phyloP scores from a whole-genome alignment of 495 filamentous ascomycete species.

The Aspergillus cristatus region DNA sequence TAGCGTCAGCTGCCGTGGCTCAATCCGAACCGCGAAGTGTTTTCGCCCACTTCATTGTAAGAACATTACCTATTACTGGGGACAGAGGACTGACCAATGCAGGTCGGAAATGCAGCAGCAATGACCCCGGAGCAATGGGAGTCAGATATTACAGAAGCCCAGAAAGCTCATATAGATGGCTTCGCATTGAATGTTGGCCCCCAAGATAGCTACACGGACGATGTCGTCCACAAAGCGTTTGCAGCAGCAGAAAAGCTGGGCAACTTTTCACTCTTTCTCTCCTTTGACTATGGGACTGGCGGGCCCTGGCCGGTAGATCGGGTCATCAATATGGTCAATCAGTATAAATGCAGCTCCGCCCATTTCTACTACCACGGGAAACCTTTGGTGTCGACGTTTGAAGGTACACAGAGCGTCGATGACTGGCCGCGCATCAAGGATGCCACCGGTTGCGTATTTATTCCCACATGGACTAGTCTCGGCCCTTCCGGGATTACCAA shows the following conservation, averaged over 20 bases:
- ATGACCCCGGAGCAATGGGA: conserved; percentile 43
- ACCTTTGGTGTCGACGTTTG: conserved; percentile 66
- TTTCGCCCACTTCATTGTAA: conserved; percentile 31
- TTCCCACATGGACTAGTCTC: conserved; percentile 56
- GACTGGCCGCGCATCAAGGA: conserved; percentile 51
- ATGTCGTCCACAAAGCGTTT: conserved; percentile 44
- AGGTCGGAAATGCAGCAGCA: conserved; percentile 22
- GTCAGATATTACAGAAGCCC: conserved; percentile 50
- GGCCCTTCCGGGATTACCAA: conserved; percentile 39
- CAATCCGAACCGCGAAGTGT: conserved; percentile 15
- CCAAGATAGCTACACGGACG: conserved; percentile 39
- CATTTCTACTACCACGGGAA: conserved; percentile 48
- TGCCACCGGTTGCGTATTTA: conserved; percentile 43
- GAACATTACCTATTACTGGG: neutral
- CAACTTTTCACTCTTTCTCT: conserved; percentile 56
- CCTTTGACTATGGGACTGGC: conserved; percentile 55
- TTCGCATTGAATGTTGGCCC: conserved; percentile 63
- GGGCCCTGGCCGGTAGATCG: conserved; percentile 45
- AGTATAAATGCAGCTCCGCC: conserved; percentile 38
- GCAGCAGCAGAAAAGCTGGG: conserved; percentile 40
- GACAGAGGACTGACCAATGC: neutral
- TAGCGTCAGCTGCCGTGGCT: conserved; percentile 5
- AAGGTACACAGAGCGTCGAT: conserved; percentile 45
- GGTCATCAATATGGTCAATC: conserved; percentile 50
- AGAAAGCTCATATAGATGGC: conserved; percentile 57